These are phyloP conservation scores for Malus sylvestris DNA, from an alignment of 306 rosid genomes.

Conservation along the genomic window DNA sequence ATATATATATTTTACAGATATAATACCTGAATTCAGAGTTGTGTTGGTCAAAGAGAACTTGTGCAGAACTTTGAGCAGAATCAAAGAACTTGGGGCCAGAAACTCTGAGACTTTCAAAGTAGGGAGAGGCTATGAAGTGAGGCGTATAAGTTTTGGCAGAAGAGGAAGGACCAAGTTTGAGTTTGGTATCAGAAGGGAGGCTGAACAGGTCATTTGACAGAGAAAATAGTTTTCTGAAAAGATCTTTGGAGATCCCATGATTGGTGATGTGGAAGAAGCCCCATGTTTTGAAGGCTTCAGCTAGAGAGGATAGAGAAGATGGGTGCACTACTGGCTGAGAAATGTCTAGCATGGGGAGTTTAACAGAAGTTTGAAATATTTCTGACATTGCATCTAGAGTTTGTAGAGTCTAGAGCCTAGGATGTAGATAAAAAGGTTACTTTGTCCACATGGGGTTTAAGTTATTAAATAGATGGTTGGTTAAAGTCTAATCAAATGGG, in stretches of 20 bases:
- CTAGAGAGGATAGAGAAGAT: conserved; percentile 53
- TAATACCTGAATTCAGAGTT: conserved; percentile 58
- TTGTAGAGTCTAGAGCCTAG: background rate
- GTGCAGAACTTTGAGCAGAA: conserved; percentile 73
- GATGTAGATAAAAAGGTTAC: conserved; percentile 35
- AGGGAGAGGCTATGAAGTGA: conserved; percentile 97
- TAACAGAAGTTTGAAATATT: conserved; percentile 31
- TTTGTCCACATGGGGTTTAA: conserved; percentile 42
- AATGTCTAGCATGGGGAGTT: conserved; percentile 78
- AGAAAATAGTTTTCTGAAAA: conserved; percentile 42
- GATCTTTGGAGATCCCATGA: conserved; percentile 84
- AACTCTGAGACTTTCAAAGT: conserved; percentile 81
- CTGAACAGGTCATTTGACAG: conserved; percentile 48
- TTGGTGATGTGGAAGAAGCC: conserved; percentile 89
- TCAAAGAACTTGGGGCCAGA: conserved; percentile 65
- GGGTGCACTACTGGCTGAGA: conserved; percentile 49
- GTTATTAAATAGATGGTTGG: conserved; percentile 38
- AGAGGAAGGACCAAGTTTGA: conserved; percentile 85
- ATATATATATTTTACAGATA: background rate
- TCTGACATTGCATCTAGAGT: conserved; percentile 42
- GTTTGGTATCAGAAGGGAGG: conserved; percentile 77
- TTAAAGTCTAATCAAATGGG: conserved; percentile 6
- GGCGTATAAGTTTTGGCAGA: conserved; percentile 72
- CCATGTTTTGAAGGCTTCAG: conserved; percentile 75
- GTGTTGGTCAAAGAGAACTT: conserved; percentile 43